Evolutionary conservation across 768 basidiomycete genomes (phyloP), one percentile per base, ranked within the genome.

Genomic region (Porpolomopsis calyptriformis): DNA sequence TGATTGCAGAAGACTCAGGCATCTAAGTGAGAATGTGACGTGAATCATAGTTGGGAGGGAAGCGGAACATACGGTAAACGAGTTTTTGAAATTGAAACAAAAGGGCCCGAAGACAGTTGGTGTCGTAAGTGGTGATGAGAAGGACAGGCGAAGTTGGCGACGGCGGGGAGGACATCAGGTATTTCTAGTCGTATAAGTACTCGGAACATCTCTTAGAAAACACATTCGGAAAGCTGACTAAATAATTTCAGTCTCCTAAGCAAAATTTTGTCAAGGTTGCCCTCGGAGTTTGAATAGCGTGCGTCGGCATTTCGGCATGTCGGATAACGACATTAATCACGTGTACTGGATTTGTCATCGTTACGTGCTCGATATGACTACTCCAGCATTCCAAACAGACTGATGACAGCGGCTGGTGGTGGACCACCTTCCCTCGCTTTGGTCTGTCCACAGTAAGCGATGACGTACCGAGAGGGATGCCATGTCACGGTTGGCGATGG

Each of bases 401-500:
- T 85, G 47, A 89, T 69, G 25, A 82, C 72, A 8, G 82, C 80
- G 1, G 72, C 70, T 18, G 84, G 77, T 12, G 76, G 73, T 23
- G 82, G 78, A 4, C 71, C 74, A 19, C 74, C 80, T 63, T 86
- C 82, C 40, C 73, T 73, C 38, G 66, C 57, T 52, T 78, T 80
- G 2, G 78, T 83, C 54, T 86, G 84, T 2, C 85, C 85, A 56
- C 84, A 87, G 53, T 85, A 88, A 2, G 85, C 85, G 44, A 86
- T 74, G n/a, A 80, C 74, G 53, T 85, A 79, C 62, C 78, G 83
- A 4, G 81, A 84, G 3, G 86, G 85, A 60, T 88, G 86, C 85
- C 85, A 88, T 1, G 77, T 64, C 2, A 89, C 85, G 1, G 82
- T 80, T 4, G 80, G 78, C n/a, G 84, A 77, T 1, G 84, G 70